A percentile compares a stretch with the other conserved stretches of the same genome.
Evolutionary conservation across 768 basidiomycete genomes (phyloP).

Genomic region (Hypsizygus marmoreus): DNA sequence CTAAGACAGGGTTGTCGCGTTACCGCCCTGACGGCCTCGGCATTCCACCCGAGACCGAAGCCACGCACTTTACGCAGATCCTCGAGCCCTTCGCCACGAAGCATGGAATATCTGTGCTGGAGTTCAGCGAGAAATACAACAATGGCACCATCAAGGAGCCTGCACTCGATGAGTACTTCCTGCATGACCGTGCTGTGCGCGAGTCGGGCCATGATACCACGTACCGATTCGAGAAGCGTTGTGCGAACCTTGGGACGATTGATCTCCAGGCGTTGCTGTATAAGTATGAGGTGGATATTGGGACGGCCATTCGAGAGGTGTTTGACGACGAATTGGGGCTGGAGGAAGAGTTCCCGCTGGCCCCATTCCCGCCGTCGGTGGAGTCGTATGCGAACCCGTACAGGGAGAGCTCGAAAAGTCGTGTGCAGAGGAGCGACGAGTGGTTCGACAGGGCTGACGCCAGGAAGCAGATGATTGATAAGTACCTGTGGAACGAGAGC

Average conservation of each 20-base stretch:
- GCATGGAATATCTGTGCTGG: constrained; percentile 89
- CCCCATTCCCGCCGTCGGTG: constrained; percentile 87
- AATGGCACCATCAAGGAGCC: constrained; percentile 82
- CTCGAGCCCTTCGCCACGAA: constrained; percentile 93
- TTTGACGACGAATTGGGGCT: constrained; percentile 92
- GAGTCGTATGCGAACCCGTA: constrained; percentile 66
- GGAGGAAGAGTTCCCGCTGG: constrained; percentile 88
- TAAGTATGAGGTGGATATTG: constrained; percentile 99
- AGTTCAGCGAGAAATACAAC: constrained; percentile 97
- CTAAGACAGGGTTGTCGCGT: constrained; percentile 90
- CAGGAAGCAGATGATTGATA: constrained; percentile 84
- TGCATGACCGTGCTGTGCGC: constrained; percentile 94
- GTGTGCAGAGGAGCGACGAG: constrained; percentile 76
- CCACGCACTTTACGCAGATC: constrained; percentile 96
- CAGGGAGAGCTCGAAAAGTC: constrained; percentile 58
- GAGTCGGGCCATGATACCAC: constrained; percentile 97
- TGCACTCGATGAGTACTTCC: constrained; percentile 92
- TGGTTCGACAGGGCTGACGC: constrained; percentile 92
- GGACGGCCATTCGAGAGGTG: constrained; percentile 94
- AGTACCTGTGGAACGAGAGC: constrained; percentile 96
- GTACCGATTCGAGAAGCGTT: constrained; percentile 96
- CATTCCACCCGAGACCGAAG: constrained; percentile 98
- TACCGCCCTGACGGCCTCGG: constrained; percentile 93
- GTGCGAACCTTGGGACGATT: constrained; percentile 95
- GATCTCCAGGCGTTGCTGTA: constrained; percentile 94